Conservation (phyloP, 257 asterid genomes). For the Craterostigma plantagineum region DNA sequence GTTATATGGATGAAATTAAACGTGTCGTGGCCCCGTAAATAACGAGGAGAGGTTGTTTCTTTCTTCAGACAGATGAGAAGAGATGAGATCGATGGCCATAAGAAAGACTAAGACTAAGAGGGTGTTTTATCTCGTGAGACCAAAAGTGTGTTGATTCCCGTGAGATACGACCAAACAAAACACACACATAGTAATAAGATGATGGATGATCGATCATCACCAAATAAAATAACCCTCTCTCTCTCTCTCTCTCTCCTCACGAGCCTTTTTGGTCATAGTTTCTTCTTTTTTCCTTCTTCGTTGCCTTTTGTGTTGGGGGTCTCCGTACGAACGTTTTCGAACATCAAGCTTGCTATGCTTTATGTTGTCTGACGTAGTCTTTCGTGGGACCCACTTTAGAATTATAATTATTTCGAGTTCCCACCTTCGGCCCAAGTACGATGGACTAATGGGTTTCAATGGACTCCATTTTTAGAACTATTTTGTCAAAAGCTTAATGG, state of each 20-base stretch:
- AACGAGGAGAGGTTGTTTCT: not conserved
- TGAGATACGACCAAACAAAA: constrained; percentile 9
- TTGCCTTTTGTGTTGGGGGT: not conserved
- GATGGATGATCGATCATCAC: not conserved
- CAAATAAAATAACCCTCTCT: too few species aligned
- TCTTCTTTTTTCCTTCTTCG: constrained; percentile 1
- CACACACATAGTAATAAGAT: not conserved
- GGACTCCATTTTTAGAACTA: too few species aligned
- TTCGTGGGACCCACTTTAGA: not conserved
- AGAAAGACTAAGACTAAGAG: not conserved
- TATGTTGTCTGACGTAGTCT: too few species aligned
- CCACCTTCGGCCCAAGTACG: too few species aligned
- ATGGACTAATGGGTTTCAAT: too few species aligned
- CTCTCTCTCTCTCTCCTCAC: too few species aligned
- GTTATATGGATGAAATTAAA: not conserved
- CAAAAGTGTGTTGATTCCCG: constrained; percentile 9
- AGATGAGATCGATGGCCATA: too few species aligned
- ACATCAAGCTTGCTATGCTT: too few species aligned
- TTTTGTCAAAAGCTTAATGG: too few species aligned
- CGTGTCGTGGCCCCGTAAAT: constrained; percentile 9
- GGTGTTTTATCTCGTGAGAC: constrained; percentile 9
- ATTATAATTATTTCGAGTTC: too few species aligned
- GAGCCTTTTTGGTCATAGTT: not conserved
- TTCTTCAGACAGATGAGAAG: too few species aligned
- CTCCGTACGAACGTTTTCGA: not conserved